These are phyloP conservation scores for Penicillium sp. DNA, from an alignment of 2,329 filamentous ascomycete genomes.

Conservation along the genomic window DNA sequence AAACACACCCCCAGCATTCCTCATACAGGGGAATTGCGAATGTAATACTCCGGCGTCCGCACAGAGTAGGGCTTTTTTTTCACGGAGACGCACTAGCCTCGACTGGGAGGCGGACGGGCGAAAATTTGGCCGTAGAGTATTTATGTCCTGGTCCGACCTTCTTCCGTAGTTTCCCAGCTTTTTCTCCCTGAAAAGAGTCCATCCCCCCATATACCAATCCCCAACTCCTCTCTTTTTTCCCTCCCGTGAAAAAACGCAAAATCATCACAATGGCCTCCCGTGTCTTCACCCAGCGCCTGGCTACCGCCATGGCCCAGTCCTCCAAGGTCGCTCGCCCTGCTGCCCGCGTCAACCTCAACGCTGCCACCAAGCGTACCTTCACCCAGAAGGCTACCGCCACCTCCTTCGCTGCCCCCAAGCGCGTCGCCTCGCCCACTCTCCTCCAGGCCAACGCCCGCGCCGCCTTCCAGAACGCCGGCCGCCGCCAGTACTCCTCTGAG, in stretches of 20 bases:
- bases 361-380: constrained; percentile 71
- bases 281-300: constrained; percentile 75
- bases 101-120: constrained; percentile 34
- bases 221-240: constrained; percentile 26
- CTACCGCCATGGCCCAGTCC: constrained; percentile 65
- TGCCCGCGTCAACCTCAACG: constrained; percentile 63
- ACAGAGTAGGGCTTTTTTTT: constrained; percentile 32
- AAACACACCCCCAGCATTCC: constrained; percentile 23
- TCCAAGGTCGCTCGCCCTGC: constrained; percentile 78
- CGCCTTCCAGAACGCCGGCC: constrained; percentile 59
- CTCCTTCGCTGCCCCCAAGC: constrained; percentile 72
- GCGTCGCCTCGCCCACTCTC: constrained; percentile 67
- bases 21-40: constrained; percentile 13
- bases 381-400: constrained; percentile 40
- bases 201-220: constrained; percentile 24
- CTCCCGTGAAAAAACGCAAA: constrained; percentile 26
- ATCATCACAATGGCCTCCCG: constrained; percentile 77
- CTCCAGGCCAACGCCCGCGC: constrained; percentile 66
- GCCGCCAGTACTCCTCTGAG: constrained; percentile 82
- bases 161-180: constrained; percentile 37
- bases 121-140: constrained; percentile 42
- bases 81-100: constrained; percentile 30
- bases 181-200: constrained; percentile 35
- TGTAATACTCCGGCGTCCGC: constrained; percentile 22
- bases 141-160: constrained; percentile 33